Evolutionary conservation across 2,329 filamentous ascomycete species (phyloP).

Genomic region (Emmonsiellopsis sp.): DNA sequence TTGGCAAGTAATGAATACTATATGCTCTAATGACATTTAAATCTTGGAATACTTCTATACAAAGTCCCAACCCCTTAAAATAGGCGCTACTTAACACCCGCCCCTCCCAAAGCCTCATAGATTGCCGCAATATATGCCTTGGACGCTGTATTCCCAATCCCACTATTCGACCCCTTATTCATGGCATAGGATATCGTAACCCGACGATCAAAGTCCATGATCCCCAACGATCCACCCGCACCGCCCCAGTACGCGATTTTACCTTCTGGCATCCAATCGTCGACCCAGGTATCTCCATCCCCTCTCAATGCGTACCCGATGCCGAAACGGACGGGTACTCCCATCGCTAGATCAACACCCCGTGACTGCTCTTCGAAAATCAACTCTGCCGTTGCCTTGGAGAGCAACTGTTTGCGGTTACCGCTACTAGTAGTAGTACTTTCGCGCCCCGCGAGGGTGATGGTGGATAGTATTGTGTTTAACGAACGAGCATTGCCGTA

Average conservation of each 20-base stretch:
- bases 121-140: too few relatives aligned
- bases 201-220: slow-evolving; percentile 36
- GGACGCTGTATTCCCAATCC: too few relatives aligned
- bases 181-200: slow-evolving; percentile 40
- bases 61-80: too few relatives aligned
- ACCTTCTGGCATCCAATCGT: slow-evolving; percentile 20
- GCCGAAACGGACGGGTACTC: slow-evolving; percentile 30
- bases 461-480: slow-evolving; percentile 32
- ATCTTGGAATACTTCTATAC: too few relatives aligned
- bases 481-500: slow-evolving; percentile 38
- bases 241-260: slow-evolving; percentile 35
- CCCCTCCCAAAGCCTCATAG: too few relatives aligned
- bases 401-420: slow-evolving; percentile 30
- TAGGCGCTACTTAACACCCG: too few relatives aligned
- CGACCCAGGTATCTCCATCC: slow-evolving; percentile 15
- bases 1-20: too few relatives aligned
- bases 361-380: slow-evolving; percentile 38
- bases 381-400: slow-evolving; percentile 33
- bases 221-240: slow-evolving; percentile 36
- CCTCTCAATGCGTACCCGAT: slow-evolving; percentile 34
- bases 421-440: too few relatives aligned
- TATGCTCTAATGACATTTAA: too few relatives aligned
- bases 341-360: slow-evolving; percentile 34
- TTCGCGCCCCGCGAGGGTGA: slow-evolving; percentile 19
- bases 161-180: slow-evolving; percentile 20